Base-by-base conservation (phyloP, 768 basidiomycete species). In the Lactarius sp. region DNA sequence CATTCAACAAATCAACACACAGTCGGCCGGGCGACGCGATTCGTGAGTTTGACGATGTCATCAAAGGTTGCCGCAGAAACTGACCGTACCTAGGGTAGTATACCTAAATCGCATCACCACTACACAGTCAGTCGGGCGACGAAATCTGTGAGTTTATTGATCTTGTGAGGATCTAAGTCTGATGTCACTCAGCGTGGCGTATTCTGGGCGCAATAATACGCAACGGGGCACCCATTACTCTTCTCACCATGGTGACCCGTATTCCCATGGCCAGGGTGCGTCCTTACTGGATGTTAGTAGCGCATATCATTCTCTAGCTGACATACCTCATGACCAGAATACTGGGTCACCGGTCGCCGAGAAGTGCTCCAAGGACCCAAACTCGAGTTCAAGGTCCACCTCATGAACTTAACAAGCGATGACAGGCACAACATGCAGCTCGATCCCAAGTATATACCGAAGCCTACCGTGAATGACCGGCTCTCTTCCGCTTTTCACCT, bases 401-500 rank as follows among this genome's bases (percentile, higher is more conserved):
- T 13, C 4, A 39, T 68, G 46, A 36, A 51, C n/a, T 14, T 66
- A 13, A 60, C 59, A 1, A 51, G 52, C 34, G 67, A 66, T 3
- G 58, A 68, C 14, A 42, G 16, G 20, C 61, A 68, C 2, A 56
- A 47, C 2, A 37, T 66, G 52, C 65, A 57, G 46, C 52, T 60
- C 3, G 56, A 64, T 55, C 3, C 44, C n/a, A 44, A 50, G 1
- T 27, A 60, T 22, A 52, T 64, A 12, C 61, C 67, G 13, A 50
- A 27, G 20, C 67, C 65, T 8, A 58, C 31, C 2, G 56, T 66
- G n/a, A 34, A 51, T 18, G 34, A 56, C 3, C 51, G 58, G 18
- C 46, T 53, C 1, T 57, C 42, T 2, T 52, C 14, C 6, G 7
- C 9, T 7, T 66, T 68, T 42, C 6, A 56, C 18, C 1, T 68